Conservation (phyloP, 2,329 filamentous ascomycete species). For the Beauveria sp. region DNA sequence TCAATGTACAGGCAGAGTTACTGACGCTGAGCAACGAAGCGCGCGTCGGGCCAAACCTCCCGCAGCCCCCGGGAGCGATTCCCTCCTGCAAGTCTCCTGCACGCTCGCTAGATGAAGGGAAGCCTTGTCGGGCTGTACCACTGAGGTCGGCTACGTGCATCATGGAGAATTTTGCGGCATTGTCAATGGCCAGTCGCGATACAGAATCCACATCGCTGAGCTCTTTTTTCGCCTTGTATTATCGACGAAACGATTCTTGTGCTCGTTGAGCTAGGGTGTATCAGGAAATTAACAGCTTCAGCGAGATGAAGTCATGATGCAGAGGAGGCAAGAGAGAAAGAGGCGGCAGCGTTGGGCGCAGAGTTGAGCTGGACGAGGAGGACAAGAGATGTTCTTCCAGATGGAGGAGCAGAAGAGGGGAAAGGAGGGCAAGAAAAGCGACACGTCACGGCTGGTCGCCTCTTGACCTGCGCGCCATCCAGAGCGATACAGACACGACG, state of each 20-base stretch:
- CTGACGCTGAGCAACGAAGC: neutral
- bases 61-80: neutral
- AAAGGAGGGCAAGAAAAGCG: neutral
- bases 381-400: too few relatives aligned
- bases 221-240: neutral
- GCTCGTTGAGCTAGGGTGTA: neutral
- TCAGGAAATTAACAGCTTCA: neutral
- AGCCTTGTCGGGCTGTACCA: neutral
- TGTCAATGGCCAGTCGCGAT: neutral
- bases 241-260: neutral
- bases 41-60: neutral
- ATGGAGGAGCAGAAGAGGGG: neutral
- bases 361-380: neutral
- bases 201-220: neutral
- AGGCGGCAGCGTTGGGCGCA: neutral
- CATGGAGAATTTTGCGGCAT: neutral
- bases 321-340: neutral
- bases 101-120: neutral
- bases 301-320: neutral
- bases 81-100: neutral
- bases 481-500: neutral
- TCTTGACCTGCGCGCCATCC: neutral
- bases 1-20: neutral
- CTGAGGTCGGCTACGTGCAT: neutral
- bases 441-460: neutral